These are phyloP conservation scores for Ustilago hordei DNA, from an alignment of 1,284 basidiomycete species.

Conservation along the genomic window DNA sequence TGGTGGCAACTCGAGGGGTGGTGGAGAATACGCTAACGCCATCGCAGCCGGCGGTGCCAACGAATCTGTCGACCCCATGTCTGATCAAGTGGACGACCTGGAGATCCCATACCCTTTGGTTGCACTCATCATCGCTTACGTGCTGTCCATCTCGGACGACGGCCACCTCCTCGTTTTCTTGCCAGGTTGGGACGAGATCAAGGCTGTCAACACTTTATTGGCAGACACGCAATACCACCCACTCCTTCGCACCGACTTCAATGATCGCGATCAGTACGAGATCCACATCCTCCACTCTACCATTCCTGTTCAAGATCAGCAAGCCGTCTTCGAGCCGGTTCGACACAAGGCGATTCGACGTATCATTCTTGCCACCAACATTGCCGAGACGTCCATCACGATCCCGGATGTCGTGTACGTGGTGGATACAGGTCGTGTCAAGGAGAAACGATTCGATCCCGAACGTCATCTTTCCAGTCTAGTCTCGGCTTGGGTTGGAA, in stretches of 20 bases:
- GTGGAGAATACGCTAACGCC: conserved; percentile 26
- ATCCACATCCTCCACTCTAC: conserved; percentile 93
- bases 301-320: conserved; percentile 89
- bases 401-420: conserved; percentile 97
- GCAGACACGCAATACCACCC: conserved; percentile 72
- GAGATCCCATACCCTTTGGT: conserved; percentile 87
- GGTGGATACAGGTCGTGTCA: conserved; percentile 87
- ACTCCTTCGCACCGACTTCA: conserved; percentile 69
- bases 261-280: conserved; percentile 73
- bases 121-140: conserved; percentile 84
- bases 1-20: conserved; percentile 11
- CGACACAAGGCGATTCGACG: conserved; percentile 75
- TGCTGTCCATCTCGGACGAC: conserved; percentile 79
- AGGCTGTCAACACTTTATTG: conserved; percentile 79
- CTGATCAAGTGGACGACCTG: conserved; percentile 75
- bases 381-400: conserved; percentile 88
- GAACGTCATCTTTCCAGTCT: conserved; percentile 86
- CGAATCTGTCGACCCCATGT: conserved; percentile 57
- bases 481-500: conserved; percentile 89
- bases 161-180: conserved; percentile 93
- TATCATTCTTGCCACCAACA: conserved; percentile 92
- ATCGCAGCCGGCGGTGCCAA: conserved; percentile 24
- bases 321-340: conserved; percentile 79
- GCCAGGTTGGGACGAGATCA: conserved; percentile 93
- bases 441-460: conserved; percentile 94